These are phyloP conservation scores for Fusarium nanum DNA, from an alignment of 2,329 filamentous ascomycete genomes.

Conservation along the genomic window DNA sequence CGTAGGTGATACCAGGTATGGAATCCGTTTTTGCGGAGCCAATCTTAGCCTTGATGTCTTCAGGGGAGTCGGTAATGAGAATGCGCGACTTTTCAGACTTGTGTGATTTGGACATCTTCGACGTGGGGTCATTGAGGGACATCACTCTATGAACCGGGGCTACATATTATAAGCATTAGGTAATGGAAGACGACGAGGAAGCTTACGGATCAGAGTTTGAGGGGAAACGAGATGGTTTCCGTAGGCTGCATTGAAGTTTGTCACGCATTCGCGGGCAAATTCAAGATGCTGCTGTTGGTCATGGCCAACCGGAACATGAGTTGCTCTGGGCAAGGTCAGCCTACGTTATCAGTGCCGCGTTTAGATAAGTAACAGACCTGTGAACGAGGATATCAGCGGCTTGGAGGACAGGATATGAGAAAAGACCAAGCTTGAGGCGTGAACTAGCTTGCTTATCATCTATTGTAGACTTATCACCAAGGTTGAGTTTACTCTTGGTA, in stretches of 20 bases:
- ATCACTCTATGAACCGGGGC: slow-evolving; percentile 88
- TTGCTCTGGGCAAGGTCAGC: slow-evolving; percentile 67
- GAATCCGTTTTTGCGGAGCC: slow-evolving; percentile 82
- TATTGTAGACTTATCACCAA: slow-evolving; percentile 68
- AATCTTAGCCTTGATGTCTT: slow-evolving; percentile 76
- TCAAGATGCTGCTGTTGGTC: slow-evolving; percentile 96
- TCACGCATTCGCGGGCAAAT: slow-evolving; percentile 86
- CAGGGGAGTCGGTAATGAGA: slow-evolving; percentile 77
- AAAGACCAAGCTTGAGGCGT: slow-evolving; percentile 83
- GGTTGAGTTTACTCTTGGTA: slow-evolving; percentile 75
- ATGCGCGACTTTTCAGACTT: slow-evolving; percentile 79
- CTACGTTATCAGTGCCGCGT: neutral
- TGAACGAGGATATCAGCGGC: slow-evolving; percentile 94
- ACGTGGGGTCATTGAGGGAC: slow-evolving; percentile 80
- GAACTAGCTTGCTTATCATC: slow-evolving; percentile 70
- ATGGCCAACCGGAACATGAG: slow-evolving; percentile 95
- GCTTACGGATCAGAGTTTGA: slow-evolving; percentile 76
- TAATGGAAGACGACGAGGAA: neutral
- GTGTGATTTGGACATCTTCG: slow-evolving; percentile 97
- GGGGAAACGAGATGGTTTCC: slow-evolving; percentile 73
- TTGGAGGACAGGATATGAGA: slow-evolving; percentile 95
- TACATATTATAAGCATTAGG: slow-evolving; percentile 46
- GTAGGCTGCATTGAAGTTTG: slow-evolving; percentile 85
- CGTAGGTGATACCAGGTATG: slow-evolving; percentile 73
- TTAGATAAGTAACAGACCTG: slow-evolving; percentile 57